Base-by-base conservation (phyloP, 2,329 filamentous ascomycete species). In the Cytospora chrysosperma region DNA sequence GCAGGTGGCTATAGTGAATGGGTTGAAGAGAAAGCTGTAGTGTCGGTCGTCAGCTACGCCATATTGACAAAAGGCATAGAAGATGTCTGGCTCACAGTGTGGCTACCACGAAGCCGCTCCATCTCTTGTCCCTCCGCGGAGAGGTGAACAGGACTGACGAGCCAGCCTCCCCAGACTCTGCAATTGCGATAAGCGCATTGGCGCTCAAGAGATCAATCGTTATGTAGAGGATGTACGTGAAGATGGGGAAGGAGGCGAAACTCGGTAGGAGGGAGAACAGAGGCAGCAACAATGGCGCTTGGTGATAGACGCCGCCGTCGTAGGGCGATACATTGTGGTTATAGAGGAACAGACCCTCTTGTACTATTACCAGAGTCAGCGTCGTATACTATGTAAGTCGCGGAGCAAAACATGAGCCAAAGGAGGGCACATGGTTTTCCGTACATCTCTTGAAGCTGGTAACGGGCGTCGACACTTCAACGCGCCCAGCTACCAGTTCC, bases 371-470 rank as follows among this genome's bases (percentile, higher is more conserved):
- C 13, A 26, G 10, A 3, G 55, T 62, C 40, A 67, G 60, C 43
- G 61, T 54, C 7, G 21, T 40, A 47, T 12, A 9, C 8, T 7
- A 47, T 47, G n/a, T 19, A 10, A n/a, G 2, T 12, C 43, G 10
- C 17, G 52, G 17, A 24, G 13, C 4, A 15, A 24, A 27, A 17
- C 3, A 30, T 10, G 13, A 21, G 15, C 10, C 12, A 27, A 56
- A 28, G 4, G 34, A 30, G 32, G 28, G 56, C 52, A 54, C 24
- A 57, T 6, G 30, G 10, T 15, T 34, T 6, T 50, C 77, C 89
- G 76, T 83, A 96, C 93, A 82, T 86, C 95, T 87, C 81, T 98
- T 98, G 85, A 97, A 99, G 84, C 94, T 97, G 70, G 92, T 97
- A 54, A 98, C 90, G 47, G 95, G 94, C 26, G 95, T 99, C 52